phyloP scores from a whole-genome alignment of 2,329 filamentous ascomycete species.

The Colletotrichum euphorbiae region DNA sequence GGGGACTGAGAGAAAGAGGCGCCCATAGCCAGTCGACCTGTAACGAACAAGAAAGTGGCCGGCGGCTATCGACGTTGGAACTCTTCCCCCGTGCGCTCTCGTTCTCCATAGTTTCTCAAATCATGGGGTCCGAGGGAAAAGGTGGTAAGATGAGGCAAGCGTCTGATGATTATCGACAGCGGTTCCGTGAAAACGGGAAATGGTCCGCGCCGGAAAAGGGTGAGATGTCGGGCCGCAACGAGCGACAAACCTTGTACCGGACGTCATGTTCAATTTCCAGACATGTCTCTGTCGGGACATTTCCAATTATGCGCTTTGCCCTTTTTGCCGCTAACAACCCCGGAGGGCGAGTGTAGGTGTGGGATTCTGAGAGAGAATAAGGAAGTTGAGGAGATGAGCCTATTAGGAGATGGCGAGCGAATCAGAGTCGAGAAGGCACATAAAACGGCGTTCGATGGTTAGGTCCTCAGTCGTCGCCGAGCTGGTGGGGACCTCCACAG shows the following conservation, averaged over 20 bases:
- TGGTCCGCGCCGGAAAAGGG: neutral
- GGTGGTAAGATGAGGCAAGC: neutral
- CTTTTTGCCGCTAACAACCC: conserved; percentile 17
- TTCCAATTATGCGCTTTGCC: conserved; percentile 13
- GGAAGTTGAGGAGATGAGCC: neutral
- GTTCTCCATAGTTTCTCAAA: neutral
- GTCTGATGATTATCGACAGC: conserved; percentile 17
- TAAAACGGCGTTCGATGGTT: conserved; percentile 37
- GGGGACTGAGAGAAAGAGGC: neutral
- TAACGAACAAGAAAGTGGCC: neutral
- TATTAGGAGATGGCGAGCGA: conserved; percentile 14
- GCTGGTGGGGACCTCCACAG: neutral
- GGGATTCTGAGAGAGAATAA: neutral
- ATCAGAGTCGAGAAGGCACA: conserved; percentile 25
- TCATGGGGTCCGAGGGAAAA: neutral
- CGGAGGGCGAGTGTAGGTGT: neutral
- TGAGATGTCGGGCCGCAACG: neutral
- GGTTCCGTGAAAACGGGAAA: conserved; percentile 6
- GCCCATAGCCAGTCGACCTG: neutral
- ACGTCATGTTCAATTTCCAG: conserved; percentile 33
- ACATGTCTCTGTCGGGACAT: neutral
- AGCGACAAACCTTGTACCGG: neutral
- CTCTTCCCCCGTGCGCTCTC: too few species aligned
- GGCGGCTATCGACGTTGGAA: neutral
- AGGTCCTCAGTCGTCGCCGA: conserved; percentile 15